These are phyloP conservation scores for Polychaeton citri DNA, from an alignment of 2,329 filamentous ascomycete genomes.

Conservation along the genomic window DNA sequence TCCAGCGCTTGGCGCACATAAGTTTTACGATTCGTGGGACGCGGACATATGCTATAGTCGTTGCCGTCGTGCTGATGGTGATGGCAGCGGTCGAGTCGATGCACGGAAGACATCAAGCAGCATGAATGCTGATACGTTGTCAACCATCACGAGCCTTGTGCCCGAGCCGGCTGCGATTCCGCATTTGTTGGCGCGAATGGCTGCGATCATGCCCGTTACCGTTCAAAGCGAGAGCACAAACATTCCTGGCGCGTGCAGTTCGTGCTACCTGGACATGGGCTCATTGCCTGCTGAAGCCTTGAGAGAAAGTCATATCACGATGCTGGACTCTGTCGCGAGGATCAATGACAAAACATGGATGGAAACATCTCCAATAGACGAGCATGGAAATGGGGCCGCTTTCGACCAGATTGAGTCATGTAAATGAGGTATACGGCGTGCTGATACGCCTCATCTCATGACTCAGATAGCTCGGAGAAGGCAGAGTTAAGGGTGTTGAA, in stretches of 20 bases:
- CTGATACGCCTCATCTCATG: too few species aligned
- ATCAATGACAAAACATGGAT: constrained; percentile 30
- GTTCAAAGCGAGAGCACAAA: constrained; percentile 18
- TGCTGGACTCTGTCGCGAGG: constrained; percentile 31
- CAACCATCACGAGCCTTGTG: constrained; percentile 18
- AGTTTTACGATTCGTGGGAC: constrained; percentile 6
- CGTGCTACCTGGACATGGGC: constrained; percentile 19
- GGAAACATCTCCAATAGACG: constrained; percentile 30
- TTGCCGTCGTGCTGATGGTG: too few species aligned
- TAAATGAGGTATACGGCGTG: constrained; percentile 33
- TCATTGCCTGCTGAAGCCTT: constrained; percentile 22
- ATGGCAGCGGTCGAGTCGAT: too few species aligned
- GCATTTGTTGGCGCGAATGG: constrained; percentile 16
- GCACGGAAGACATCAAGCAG: background rate
- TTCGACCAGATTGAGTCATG: constrained; percentile 28
- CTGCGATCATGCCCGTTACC: constrained; percentile 21
- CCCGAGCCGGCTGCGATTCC: constrained; percentile 14
- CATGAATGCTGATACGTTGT: constrained; percentile 6
- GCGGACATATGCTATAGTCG: background rate
- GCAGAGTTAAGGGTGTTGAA: too few species aligned
- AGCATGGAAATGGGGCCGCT: constrained; percentile 27
- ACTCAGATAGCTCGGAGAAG: too few species aligned
- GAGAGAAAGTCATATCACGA: constrained; percentile 21
- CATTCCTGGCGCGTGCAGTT: constrained; percentile 21
- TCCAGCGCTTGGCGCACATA: constrained; percentile 18